phyloP scores from a whole-genome alignment of 441 rosid genomes.

The Brassica balearica region DNA sequence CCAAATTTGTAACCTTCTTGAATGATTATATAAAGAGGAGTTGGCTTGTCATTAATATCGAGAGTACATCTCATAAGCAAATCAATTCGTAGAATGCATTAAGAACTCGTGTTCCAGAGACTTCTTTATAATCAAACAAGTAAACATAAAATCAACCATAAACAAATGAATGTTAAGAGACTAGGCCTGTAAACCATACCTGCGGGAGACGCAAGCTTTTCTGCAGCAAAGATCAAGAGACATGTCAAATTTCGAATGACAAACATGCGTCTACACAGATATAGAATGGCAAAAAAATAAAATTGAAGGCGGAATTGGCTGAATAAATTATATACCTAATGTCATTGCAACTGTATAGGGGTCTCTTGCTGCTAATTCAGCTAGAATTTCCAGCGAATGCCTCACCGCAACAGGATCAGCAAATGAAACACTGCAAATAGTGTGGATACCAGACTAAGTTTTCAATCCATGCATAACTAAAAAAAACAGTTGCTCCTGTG shows the following conservation, averaged over 20 bases:
- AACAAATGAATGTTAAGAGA: constrained; percentile 4
- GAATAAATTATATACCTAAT: constrained; percentile 60
- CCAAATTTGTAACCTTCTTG: constrained; percentile 3
- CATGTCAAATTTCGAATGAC: constrained; percentile 34
- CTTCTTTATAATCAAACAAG: constrained; percentile 21
- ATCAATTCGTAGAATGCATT: constrained; percentile 16
- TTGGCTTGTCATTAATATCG: constrained; percentile 21
- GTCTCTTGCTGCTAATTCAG: constrained; percentile 86
- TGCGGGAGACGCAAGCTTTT: constrained; percentile 84
- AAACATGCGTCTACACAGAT: constrained; percentile 16
- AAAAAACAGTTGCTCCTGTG: neutral
- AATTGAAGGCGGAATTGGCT: constrained; percentile 12
- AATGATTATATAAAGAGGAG: constrained; percentile 16
- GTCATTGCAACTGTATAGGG: constrained; percentile 98
- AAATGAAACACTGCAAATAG: constrained; percentile 73
- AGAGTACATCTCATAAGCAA: neutral
- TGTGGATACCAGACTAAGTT: constrained; percentile 26
- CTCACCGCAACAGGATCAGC: constrained; percentile 99
- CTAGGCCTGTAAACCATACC: constrained; percentile 55
- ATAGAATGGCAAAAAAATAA: constrained; percentile 24
- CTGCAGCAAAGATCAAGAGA: constrained; percentile 60
- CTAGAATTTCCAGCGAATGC: constrained; percentile 91
- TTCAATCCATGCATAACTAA: constrained; percentile 17
- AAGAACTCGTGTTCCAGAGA: constrained; percentile 21
- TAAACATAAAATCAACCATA: neutral